Conservation (phyloP, 2,329 filamentous ascomycete species). For the Drechslerella coelobrocha region DNA sequence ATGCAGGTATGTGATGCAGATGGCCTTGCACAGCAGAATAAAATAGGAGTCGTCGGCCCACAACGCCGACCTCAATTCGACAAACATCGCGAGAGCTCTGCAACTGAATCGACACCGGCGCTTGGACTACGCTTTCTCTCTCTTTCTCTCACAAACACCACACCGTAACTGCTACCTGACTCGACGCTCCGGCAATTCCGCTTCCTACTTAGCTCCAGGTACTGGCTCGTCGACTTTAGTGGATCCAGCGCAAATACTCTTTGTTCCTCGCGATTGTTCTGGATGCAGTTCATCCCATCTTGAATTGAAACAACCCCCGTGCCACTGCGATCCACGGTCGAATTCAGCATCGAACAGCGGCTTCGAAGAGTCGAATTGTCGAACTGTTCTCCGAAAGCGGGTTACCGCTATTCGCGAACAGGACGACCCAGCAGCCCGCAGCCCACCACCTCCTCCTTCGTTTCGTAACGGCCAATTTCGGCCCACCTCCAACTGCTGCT, state of each 20-base stretch:
- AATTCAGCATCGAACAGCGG: constrained; percentile 18
- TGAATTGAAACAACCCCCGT: neutral
- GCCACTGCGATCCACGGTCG: neutral
- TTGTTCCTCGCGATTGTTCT: constrained; percentile 3
- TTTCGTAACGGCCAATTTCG: constrained; percentile 44
- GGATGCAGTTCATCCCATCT: constrained; percentile 22
- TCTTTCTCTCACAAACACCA: too few species aligned
- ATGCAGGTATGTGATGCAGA: constrained; percentile 37
- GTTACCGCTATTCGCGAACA: constrained; percentile 39
- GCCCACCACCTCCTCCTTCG: constrained; percentile 30
- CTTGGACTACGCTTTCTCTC: neutral
- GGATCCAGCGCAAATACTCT: neutral
- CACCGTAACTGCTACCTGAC: neutral
- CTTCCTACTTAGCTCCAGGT: constrained; percentile 4
- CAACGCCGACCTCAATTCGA: constrained; percentile 12
- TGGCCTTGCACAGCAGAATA: constrained; percentile 11
- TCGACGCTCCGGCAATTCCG: constrained; percentile 13
- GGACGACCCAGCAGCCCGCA: constrained; percentile 23
- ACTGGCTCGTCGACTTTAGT: neutral
- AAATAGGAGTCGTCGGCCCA: constrained; percentile 32
- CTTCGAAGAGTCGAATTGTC: neutral
- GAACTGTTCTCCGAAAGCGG: constrained; percentile 26
- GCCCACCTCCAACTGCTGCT: constrained; percentile 46
- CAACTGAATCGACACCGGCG: neutral
- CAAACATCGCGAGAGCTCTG: constrained; percentile 21